Percentiles rank a stretch among this genome's conserved stretches.
Conservation (phyloP, 352 stramenopile species). For the Aphanomyces cochlioides region DNA sequence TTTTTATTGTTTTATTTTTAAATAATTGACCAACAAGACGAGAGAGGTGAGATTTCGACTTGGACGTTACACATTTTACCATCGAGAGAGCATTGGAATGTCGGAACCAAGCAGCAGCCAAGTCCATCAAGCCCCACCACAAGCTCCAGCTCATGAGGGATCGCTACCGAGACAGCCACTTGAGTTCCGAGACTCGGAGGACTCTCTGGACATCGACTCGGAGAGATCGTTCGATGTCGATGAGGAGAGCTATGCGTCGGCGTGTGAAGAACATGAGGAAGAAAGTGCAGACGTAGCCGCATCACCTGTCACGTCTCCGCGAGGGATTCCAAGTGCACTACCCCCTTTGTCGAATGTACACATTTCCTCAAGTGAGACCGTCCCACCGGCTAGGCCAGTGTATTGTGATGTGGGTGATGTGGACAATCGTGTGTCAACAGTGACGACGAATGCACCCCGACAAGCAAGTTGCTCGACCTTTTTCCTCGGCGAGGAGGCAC, state of each 20-base stretch:
- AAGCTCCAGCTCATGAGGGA: too few species aligned
- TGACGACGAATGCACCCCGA: not conserved
- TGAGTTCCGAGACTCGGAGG: conserved; percentile 12
- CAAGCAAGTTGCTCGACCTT: conserved; percentile 30
- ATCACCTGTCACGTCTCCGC: not conserved
- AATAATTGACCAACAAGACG: too few species aligned
- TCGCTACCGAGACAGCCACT: not conserved
- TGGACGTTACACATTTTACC: too few species aligned
- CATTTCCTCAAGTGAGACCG: not conserved
- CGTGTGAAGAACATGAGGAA: too few species aligned
- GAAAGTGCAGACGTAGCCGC: not conserved
- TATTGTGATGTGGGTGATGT: too few species aligned
- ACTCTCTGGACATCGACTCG: conserved; percentile 5
- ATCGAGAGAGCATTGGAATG: too few species aligned
- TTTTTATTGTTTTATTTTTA: too few species aligned
- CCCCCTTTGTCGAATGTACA: not conserved
- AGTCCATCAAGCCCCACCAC: too few species aligned
- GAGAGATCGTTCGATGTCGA: not conserved
- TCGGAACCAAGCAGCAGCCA: too few species aligned
- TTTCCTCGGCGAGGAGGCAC: conserved; percentile 23
- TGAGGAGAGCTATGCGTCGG: too few species aligned
- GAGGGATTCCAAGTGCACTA: not conserved
- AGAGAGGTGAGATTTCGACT: too few species aligned
- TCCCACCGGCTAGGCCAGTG: not conserved
- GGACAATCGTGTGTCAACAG: too few species aligned